Conservation (phyloP, 164 flowering plant genomes). For the Magnolia changhungtana region DNA sequence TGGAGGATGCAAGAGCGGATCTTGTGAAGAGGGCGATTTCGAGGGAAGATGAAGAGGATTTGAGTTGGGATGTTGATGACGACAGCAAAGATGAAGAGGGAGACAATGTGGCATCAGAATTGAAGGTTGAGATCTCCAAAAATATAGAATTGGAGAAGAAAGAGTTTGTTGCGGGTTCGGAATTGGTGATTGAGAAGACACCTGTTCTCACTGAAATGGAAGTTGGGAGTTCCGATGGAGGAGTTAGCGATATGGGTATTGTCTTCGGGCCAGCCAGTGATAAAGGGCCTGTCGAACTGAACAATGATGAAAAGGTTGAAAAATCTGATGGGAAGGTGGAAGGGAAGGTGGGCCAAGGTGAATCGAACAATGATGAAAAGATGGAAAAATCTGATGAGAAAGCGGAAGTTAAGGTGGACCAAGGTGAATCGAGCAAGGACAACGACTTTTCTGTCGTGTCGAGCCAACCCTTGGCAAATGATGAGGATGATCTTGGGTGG, state of each 20-base stretch:
- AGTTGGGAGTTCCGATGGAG: neutral
- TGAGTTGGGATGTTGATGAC: conserved; percentile 88
- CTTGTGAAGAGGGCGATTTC: conserved; percentile 71
- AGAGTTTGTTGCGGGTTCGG: neutral
- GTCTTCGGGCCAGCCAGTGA: neutral
- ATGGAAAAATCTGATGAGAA: conserved; percentile 24
- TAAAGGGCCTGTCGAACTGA: neutral
- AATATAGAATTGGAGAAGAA: conserved; percentile 4
- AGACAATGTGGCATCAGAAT: neutral
- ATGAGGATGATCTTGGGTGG: conserved; percentile 86
- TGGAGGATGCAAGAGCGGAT: conserved; percentile 64
- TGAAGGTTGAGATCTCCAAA: neutral
- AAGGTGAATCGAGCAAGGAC: conserved; percentile 41
- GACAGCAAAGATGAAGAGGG: conserved; percentile 24
- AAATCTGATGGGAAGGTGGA: conserved; percentile 31
- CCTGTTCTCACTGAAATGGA: neutral
- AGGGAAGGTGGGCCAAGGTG: conserved; percentile 32
- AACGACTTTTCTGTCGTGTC: conserved; percentile 60
- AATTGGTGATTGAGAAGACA: neutral
- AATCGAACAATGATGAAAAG: conserved; percentile 12
- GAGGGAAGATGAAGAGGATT: conserved; percentile 74
- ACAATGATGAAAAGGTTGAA: conserved; percentile 13
- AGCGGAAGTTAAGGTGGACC: conserved; percentile 36
- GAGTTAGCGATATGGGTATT: neutral
- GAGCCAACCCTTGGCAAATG: conserved; percentile 43